These are phyloP conservation scores for Immersiella caudata DNA, from an alignment of 495 filamentous ascomycete genomes.

Conservation along the genomic window DNA sequence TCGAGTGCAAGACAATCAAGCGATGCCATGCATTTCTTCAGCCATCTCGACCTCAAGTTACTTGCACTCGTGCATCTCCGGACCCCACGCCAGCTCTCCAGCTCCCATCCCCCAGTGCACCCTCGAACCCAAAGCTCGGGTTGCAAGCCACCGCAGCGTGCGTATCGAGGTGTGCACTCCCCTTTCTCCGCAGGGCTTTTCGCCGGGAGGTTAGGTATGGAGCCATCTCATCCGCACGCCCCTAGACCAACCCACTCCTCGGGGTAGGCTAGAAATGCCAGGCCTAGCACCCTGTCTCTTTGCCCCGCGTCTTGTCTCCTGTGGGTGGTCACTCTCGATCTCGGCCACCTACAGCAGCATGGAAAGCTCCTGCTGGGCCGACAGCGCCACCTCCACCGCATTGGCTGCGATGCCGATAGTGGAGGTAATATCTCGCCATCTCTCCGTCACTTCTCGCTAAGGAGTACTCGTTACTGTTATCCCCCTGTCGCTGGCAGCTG, in stretches of 20 bases:
- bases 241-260: neutral
- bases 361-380: neutral
- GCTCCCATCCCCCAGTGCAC: neutral
- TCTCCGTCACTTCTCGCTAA: constrained; percentile 16
- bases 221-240: neutral
- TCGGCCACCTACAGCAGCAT: neutral
- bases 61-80: too few species aligned
- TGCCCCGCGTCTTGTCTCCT: neutral
- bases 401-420: neutral
- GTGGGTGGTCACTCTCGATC: constrained; percentile 2
- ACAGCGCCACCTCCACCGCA: neutral
- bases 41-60: neutral
- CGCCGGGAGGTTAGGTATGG: neutral
- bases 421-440: constrained; percentile 11
- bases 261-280: neutral
- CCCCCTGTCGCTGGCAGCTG: neutral
- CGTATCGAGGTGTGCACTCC: neutral
- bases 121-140: neutral
- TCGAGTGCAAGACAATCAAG: neutral
- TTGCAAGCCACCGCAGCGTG: neutral
- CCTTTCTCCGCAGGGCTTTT: neutral
- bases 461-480: neutral
- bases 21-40: neutral
- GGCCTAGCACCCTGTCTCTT: neutral
- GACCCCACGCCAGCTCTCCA: neutral